These are phyloP conservation scores for Penstemon eatonii DNA, from an alignment of 257 asterid species.

Conservation along the genomic window DNA sequence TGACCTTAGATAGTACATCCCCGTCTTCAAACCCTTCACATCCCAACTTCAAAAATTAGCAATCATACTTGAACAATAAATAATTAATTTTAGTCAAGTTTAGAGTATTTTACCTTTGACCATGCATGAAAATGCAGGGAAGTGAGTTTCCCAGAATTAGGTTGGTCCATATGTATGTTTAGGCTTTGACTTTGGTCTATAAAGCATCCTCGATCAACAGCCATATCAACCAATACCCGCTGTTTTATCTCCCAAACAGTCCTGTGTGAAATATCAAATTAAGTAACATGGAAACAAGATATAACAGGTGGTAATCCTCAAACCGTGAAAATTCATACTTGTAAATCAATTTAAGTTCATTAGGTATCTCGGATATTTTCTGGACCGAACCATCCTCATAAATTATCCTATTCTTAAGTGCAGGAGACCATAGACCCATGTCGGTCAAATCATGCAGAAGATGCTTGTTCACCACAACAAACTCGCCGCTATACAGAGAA, in stretches of 20 bases:
- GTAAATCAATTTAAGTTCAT: constrained; percentile 67
- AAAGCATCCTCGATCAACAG: constrained; percentile 95
- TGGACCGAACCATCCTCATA: constrained; percentile 91
- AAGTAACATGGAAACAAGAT: background rate
- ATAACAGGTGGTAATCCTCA: background rate
- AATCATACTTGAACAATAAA: background rate
- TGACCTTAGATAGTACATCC: constrained; percentile 89
- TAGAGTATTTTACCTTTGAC: constrained; percentile 49
- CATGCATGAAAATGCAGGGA: constrained; percentile 92
- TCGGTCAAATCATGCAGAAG: constrained; percentile 90
- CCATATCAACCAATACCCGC: constrained; percentile 81
- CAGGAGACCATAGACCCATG: constrained; percentile 92
- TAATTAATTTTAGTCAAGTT: no score
- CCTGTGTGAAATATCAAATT: constrained; percentile 36
- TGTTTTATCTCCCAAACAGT: constrained; percentile 99
- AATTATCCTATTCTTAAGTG: constrained; percentile 75
- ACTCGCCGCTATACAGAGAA: constrained; percentile 69
- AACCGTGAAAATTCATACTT: constrained; percentile 51
- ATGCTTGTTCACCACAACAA: constrained; percentile 98
- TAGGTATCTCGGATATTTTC: constrained; percentile 73
- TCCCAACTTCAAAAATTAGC: constrained; percentile 1
- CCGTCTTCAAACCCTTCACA: constrained; percentile 85
- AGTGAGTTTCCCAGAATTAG: constrained; percentile 75
- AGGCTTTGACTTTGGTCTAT: constrained; percentile 97
- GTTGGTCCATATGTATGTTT: constrained; percentile 96